Base-by-base conservation (phyloP, 2,329 filamentous ascomycete species). In the Arthrobotrys pseudoclavata region DNA sequence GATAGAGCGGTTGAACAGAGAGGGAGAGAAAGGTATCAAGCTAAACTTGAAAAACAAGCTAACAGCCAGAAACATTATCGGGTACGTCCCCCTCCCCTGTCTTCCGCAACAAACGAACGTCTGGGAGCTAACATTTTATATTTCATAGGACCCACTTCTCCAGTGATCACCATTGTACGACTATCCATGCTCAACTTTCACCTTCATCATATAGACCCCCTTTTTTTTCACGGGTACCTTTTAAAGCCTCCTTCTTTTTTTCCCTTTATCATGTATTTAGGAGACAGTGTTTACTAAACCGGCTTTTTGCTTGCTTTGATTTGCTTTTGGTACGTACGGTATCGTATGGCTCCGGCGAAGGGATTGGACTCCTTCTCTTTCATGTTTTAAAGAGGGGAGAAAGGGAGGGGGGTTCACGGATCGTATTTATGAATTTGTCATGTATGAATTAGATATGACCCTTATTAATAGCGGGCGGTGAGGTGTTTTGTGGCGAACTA, bases 31-130 rank as follows among this genome's bases (percentile, higher is more conserved):
- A 87, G 87, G 79, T 90, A 90, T 81, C 88, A 92, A 79, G 91
- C 90, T 85, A 88, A 88, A 34, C 87, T 93, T 82, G 91, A 95
- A 82, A 91, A 89, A 85, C 88, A 88, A 81, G 87, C 86, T 77
- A 97, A 97, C 85, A 88, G 88, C 86, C 93, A 96, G 83, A 87
- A 88, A 83, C 86, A 85, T 80, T 89, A 87, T 84, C 74, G 81
- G 40, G 81, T 77, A 50, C n/a, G 67, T 68, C 9, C 29, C 20
- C 18, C 9, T 15, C 10, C 18, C 31, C 24, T n/a, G 2, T 42
- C 15, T 3, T 40, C 12, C 2, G 26, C 34, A 7, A 18, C 13
- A 62, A 3, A 12, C 6, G 12, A 26, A 2, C 15, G 15, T 29
- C 29, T 10, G 7, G 15, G 29, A n/a, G 18, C 64, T 76, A 69